phyloP scores from a whole-genome alignment of 2,329 filamentous ascomycete genomes.

The Mycosphaerelloides madeirae region DNA sequence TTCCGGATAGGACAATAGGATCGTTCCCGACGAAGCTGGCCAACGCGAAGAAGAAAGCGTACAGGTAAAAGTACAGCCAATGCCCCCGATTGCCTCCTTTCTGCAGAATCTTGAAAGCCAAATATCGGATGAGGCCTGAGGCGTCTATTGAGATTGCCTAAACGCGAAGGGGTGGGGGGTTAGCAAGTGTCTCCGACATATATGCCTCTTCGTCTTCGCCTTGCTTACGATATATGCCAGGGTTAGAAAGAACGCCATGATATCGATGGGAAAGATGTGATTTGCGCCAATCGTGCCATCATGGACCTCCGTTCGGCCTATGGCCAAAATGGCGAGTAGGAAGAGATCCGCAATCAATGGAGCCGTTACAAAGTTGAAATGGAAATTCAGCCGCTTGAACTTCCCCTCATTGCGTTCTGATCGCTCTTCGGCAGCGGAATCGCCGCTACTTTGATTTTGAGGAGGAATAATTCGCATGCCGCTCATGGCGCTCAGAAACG shows the following conservation, averaged over 20 bases:
- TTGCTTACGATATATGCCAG: conserved; percentile 64
- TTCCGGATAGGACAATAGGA: conserved; percentile 69
- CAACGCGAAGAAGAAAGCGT: conserved; percentile 64
- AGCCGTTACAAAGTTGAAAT: conserved; percentile 66
- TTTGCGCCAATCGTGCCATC: conserved; percentile 63
- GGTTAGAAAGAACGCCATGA: conserved; percentile 70
- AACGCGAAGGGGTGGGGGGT: no score
- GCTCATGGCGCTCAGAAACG: conserved; percentile 42
- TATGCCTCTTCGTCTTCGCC: no score
- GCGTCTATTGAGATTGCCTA: conserved; percentile 74
- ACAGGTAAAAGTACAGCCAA: conserved; percentile 66
- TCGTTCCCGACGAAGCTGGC: conserved; percentile 70
- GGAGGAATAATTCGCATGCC: conserved; percentile 48
- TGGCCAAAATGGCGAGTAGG: conserved; percentile 63
- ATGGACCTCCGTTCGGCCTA: conserved; percentile 62
- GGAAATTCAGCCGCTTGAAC: conserved; percentile 49
- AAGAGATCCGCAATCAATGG: conserved; percentile 68
- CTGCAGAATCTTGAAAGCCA: conserved; percentile 66
- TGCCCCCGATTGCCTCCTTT: conserved; percentile 64
- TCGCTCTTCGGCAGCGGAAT: neutral
- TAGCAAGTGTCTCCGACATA: no score
- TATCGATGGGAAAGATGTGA: conserved; percentile 64
- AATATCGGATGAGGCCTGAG: conserved; percentile 64
- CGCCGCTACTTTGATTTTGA: neutral
- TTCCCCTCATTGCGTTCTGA: neutral